Conservation (phyloP, 345 rosid species). For the Brassica juncea region DNA sequence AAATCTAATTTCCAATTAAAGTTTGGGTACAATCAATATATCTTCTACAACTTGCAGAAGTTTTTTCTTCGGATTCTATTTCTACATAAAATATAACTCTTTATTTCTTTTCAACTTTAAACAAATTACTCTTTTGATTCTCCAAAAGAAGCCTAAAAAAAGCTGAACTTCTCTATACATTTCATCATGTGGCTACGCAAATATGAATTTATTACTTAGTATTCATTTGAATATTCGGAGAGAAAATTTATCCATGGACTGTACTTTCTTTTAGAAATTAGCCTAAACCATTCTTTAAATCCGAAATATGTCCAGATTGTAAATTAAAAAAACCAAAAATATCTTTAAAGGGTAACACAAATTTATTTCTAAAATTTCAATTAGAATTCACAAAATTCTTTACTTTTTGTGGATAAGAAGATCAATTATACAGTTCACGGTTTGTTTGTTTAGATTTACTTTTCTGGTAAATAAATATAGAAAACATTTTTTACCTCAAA, state of each 20-base stretch:
- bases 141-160: background rate
- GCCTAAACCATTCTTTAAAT: too few species aligned
- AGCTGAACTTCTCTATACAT: too few species aligned
- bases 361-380: background rate
- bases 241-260: too few species aligned
- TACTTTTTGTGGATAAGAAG: background rate
- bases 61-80: too few species aligned
- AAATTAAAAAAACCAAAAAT: background rate
- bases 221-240: too few species aligned
- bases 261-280: too few species aligned
- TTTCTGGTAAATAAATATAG: too few species aligned
- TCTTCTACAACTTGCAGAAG: conserved; percentile 5
- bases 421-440: too few species aligned
- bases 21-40: background rate
- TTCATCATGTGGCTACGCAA: too few species aligned
- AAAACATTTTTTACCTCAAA: too few species aligned
- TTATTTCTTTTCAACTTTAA: background rate
- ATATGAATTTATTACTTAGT: too few species aligned
- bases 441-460: background rate
- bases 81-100: background rate
- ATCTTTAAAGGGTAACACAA: background rate
- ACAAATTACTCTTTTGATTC: background rate
- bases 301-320: too few species aligned
- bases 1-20: background rate
- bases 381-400: background rate